Evolutionary conservation across 345 rosid genomes (phyloP), one percentile per base, ranked within the genome.

Genomic region (Melaleuca quinquenervia): DNA sequence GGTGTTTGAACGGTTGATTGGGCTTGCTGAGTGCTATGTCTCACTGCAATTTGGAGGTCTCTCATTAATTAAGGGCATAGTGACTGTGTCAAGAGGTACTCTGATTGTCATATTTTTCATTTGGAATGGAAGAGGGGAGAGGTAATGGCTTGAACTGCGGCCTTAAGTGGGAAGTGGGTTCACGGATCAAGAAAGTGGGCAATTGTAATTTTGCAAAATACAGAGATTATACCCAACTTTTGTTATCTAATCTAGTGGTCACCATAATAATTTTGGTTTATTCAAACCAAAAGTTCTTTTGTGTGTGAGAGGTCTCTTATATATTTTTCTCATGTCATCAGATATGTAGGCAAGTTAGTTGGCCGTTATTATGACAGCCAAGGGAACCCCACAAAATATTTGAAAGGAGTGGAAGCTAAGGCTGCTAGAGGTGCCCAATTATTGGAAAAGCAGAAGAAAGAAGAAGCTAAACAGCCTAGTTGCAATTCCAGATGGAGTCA

Each of bases 401-500:
- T 97, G 86, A 97, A 96, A 91, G 99, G 98, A 88, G 98, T 89
- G 44, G 98, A 96, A 93, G 98, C 98, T 58, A 96, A 96, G 89
- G 96, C 98, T 86, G 93, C 94, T 49, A 93, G 98, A 94, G 99
- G 98, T 80, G 95, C 95, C 45, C 98, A 96, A 84, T 96, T 97
- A 82, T 84, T 93, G 93, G 98, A 95, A 91, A 93, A 95, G 89
- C 99, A 97, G 87, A 96, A 95, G 92, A 85, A 58, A 15, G 98
- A 96, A 90, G 99, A 97, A 92, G 98, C 98, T 60, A 97, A 96
- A 88, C 98, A 91, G 87, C 91, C 92, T 32, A 89, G 92, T 89
- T 95, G 98, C 96, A 95, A 92, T 91, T 97, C 98, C 82, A 92
- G 95, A 88, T 96, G 98, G 99, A 97, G 98, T 87, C 98, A 96